Conservation (phyloP, 805 yeast species). For the Alloascoidea africana region DNA sequence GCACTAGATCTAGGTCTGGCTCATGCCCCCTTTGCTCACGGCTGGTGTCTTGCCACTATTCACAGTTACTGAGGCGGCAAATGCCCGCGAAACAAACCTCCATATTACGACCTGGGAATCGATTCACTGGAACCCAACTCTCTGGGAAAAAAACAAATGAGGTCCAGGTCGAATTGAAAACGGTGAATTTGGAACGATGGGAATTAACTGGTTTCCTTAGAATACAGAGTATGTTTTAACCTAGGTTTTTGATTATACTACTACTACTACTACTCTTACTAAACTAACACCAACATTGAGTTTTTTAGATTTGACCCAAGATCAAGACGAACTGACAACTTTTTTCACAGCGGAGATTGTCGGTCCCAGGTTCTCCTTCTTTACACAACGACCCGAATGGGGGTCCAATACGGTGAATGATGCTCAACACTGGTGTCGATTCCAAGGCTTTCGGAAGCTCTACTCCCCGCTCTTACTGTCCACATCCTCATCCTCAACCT, state of each 20-base stretch:
- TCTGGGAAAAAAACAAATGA: slow-evolving; percentile 51
- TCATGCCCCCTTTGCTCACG: too few species aligned
- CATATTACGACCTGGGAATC: slow-evolving; percentile 45
- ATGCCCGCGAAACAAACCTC: too few species aligned
- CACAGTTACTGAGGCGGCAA: too few species aligned
- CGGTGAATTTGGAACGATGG: slow-evolving; percentile 45
- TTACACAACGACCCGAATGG: slow-evolving; percentile 45
- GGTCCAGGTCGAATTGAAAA: slow-evolving; percentile 52
- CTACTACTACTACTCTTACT: not conserved
- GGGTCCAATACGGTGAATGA: slow-evolving; percentile 46
- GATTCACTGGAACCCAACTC: slow-evolving; percentile 54
- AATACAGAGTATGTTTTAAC: slow-evolving; percentile 23
- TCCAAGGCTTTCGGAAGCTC: slow-evolving; percentile 20
- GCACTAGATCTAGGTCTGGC: too few species aligned
- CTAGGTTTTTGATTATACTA: not conserved
- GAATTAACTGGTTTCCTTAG: slow-evolving; percentile 44
- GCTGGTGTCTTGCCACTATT: too few species aligned
- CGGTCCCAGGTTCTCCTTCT: slow-evolving; percentile 41
- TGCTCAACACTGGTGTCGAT: slow-evolving; percentile 52
- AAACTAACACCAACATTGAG: not conserved
- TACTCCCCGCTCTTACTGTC: not conserved
- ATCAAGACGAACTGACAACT: slow-evolving; percentile 50
- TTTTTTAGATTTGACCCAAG: slow-evolving; percentile 35
- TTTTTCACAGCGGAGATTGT: slow-evolving; percentile 61
- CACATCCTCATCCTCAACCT: not conserved